These are phyloP conservation scores for Dictyostelium purpureum DNA, from an alignment of 78 protist genomes.

Conservation along the genomic window DNA sequence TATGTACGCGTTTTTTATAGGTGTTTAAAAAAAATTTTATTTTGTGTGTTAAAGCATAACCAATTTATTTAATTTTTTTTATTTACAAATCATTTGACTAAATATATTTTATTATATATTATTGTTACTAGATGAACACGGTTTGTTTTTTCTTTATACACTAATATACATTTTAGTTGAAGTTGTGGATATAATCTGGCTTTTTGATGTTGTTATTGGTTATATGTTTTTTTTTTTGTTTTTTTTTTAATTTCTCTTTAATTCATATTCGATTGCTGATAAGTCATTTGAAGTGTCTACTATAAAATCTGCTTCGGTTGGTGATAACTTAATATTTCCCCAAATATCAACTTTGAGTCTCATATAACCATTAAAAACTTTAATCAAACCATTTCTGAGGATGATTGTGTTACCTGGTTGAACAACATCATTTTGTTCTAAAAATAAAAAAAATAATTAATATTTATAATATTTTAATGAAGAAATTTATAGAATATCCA, in stretches of 20 bases:
- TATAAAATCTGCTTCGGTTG: slow-evolving; percentile 40
- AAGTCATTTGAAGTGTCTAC: slow-evolving; percentile 52
- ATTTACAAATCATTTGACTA: too few relatives aligned
- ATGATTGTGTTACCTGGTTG: slow-evolving; percentile 83
- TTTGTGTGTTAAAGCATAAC: too few relatives aligned
- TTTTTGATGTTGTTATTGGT: neutral
- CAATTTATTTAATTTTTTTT: too few relatives aligned
- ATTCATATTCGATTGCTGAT: slow-evolving; percentile 76
- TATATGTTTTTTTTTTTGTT: neutral
- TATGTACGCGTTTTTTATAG: too few relatives aligned
- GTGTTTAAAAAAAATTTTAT: too few relatives aligned
- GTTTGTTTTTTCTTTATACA: too few relatives aligned
- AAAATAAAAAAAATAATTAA: neutral
- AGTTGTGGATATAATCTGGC: too few relatives aligned
- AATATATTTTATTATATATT: too few relatives aligned
- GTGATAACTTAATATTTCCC: slow-evolving; percentile 78
- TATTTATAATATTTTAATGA: neutral
- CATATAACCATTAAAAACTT: slow-evolving; percentile 82
- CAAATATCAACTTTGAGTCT: slow-evolving; percentile 73
- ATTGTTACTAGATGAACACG: too few relatives aligned
- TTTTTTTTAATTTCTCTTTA: slow-evolving; percentile 11
- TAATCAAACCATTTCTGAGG: slow-evolving; percentile 71
- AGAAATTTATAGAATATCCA: too few relatives aligned
- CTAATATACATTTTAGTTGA: too few relatives aligned
- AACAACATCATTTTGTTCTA: slow-evolving; percentile 82